Percentiles rank a stretch among this genome's conserved stretches.
Conservation (phyloP, 2,329 filamentous ascomycete genomes). For the Trichoderma sp. region DNA sequence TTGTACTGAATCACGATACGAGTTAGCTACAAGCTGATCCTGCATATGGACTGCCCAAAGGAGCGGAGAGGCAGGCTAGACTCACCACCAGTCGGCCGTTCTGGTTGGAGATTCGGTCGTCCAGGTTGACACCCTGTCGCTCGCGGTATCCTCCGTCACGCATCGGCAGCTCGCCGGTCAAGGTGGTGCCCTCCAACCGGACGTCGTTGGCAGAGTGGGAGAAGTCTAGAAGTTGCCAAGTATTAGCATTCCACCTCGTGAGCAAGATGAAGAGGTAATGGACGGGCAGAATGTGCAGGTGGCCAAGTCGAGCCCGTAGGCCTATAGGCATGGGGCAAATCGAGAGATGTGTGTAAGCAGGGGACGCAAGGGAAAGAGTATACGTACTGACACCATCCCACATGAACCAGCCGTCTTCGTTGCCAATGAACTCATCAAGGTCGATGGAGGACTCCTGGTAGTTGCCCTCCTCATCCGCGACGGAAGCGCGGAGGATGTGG, state of each 20-base stretch:
- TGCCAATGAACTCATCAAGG: constrained; percentile 29
- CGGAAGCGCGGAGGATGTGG: constrained; percentile 28
- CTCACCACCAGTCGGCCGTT: constrained; percentile 28
- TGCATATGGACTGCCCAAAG: not conserved
- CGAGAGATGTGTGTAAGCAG: not conserved
- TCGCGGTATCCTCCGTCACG: constrained; percentile 19
- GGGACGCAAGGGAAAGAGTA: not conserved
- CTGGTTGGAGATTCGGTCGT: constrained; percentile 29
- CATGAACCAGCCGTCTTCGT: constrained; percentile 29
- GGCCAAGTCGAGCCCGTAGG: not conserved
- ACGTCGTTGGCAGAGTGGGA: not conserved
- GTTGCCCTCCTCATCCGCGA: constrained; percentile 11
- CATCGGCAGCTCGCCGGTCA: constrained; percentile 22
- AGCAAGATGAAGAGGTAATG: too few relatives aligned
- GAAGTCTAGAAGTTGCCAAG: not conserved
- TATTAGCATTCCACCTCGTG: too few relatives aligned
- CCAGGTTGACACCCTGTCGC: constrained; percentile 28
- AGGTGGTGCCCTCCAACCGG: not conserved
- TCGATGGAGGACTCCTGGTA: constrained; percentile 17
- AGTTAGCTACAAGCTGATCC: not conserved
- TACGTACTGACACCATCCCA: constrained; percentile 31
- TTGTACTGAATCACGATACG: not conserved
- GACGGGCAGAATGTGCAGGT: not conserved
- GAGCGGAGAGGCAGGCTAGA: not conserved
- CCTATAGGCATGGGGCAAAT: not conserved